A percentile compares a stretch with the other conserved stretches of the same genome.
These are phyloP conservation scores for Neurospora sp. DNA, from an alignment of 495 filamentous ascomycete genomes.

Conservation along the genomic window DNA sequence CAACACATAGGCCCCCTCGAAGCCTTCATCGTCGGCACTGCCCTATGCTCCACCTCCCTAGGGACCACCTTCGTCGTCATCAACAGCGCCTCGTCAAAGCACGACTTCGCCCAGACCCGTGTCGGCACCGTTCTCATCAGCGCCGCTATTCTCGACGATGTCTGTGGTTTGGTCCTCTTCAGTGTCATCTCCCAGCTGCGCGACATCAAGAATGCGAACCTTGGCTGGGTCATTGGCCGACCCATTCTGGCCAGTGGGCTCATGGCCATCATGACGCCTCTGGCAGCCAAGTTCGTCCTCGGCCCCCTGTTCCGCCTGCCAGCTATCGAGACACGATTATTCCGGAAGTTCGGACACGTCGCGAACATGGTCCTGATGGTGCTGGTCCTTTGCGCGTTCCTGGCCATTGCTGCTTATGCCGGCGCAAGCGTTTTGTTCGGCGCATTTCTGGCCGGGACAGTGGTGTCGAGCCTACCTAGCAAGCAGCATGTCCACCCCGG, in stretches of 20 bases:
- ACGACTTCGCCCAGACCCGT: conserved; percentile 45
- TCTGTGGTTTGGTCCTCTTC: conserved; percentile 71
- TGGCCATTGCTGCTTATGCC: conserved; percentile 27
- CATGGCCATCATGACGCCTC: conserved; percentile 17
- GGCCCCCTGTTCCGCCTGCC: conserved; percentile 9
- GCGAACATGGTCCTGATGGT: conserved; percentile 13
- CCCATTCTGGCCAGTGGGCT: conserved; percentile 17
- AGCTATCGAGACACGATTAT: not conserved
- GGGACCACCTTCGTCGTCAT: conserved; percentile 75
- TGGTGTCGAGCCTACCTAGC: conserved; percentile 29
- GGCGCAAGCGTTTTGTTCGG: conserved; percentile 63
- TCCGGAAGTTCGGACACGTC: conserved; percentile 1
- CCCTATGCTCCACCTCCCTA: conserved; percentile 65
- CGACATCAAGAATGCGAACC: conserved; percentile 3
- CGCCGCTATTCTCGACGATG: conserved; percentile 78
- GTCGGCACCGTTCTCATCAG: conserved; percentile 60
- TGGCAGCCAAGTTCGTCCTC: conserved; percentile 5
- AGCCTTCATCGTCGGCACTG: conserved; percentile 66
- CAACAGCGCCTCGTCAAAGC: conserved; percentile 31
- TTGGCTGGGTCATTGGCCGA: conserved; percentile 22
- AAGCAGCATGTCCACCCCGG: not conserved
- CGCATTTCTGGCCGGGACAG: conserved; percentile 56
- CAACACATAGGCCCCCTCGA: conserved; percentile 39
- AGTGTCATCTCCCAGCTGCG: conserved; percentile 48
- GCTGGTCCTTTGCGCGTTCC: conserved; percentile 10